Evolutionary conservation across 768 basidiomycete genomes (phyloP).

Genomic region (Serpula lacrymans): DNA sequence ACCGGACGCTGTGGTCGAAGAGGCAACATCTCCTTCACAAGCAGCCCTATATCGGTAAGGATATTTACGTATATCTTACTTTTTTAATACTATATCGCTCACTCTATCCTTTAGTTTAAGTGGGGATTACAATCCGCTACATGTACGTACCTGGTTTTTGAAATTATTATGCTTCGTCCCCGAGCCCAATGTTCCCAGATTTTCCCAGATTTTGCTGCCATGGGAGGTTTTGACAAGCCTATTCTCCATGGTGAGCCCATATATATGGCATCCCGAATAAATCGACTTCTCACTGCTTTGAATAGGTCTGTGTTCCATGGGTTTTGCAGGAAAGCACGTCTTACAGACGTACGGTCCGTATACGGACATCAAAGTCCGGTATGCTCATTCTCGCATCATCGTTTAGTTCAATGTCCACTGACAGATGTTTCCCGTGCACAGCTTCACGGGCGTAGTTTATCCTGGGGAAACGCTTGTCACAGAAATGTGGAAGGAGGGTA

Average conservation of each 20-base stretch:
- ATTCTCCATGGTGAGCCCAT: slow-evolving; percentile 64
- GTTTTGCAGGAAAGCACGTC: slow-evolving; percentile 90
- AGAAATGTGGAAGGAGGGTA: slow-evolving; percentile 97
- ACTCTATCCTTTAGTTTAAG: slow-evolving; percentile 53
- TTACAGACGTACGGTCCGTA: slow-evolving; percentile 80
- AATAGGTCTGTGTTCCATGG: slow-evolving; percentile 83
- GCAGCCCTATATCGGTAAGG: slow-evolving; percentile 88
- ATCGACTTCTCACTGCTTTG: slow-evolving; percentile 1
- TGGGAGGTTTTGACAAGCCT: slow-evolving; percentile 93
- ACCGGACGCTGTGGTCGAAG: slow-evolving; percentile 86
- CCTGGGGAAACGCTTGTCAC: slow-evolving; percentile 95
- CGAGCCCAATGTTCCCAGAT: slow-evolving; percentile 50
- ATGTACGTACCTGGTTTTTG: slow-evolving; percentile 46
- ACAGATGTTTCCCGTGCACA: slow-evolving; percentile 17
- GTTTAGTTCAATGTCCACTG: not conserved
- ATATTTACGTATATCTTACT: slow-evolving; percentile 1
- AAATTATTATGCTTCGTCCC: slow-evolving; percentile 1
- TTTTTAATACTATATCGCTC: slow-evolving; percentile 1
- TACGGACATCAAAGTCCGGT: slow-evolving; percentile 95
- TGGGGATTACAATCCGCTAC: slow-evolving; percentile 90
- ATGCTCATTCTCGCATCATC: slow-evolving; percentile 24
- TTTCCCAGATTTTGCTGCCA: slow-evolving; percentile 87
- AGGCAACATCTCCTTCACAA: slow-evolving; percentile 77
- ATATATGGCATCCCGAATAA: not conserved
- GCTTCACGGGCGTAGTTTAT: slow-evolving; percentile 88